Base-by-base conservation (phyloP, 2,329 filamentous ascomycete genomes). In the Talaromyces islandicus region DNA sequence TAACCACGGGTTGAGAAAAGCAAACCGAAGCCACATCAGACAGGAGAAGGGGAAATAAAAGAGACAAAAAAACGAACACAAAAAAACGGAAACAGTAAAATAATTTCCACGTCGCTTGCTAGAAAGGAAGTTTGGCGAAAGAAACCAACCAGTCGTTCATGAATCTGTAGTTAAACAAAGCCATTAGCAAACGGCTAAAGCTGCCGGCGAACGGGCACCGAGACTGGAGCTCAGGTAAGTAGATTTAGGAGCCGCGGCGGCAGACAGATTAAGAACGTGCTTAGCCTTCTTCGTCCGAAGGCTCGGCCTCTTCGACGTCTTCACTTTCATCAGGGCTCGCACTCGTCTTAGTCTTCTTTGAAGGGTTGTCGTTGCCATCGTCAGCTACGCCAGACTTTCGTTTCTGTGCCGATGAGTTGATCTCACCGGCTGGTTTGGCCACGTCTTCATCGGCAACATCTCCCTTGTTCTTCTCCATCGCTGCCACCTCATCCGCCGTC, bases 401-500 rank as follows among this genome's bases (percentile, higher is more conserved):
- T 69, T 84, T 84, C 62, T 76, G 75, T 35, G 73, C 73, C 51
- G 71, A 72, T 57, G 71, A 69, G 56, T 67, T 65, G 58, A 68
- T 74, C 60, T 73, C 73, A 17, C 71, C 70, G 38, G 66, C 57
- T 30, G 71, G 62, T 62, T 71, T 74, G 30, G 64, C 65, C 43
- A 64, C 64, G 55, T 64, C 59, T 35, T 66, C 68, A 53, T 71
- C 72, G 43, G 66, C 67, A 59, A 68, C 68, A 64, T 72, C 41
- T 21, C 56, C 58, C 68, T 84, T 84, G 54, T 81, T 83, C 67
- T 86, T 85, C 70, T 96, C 92, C 80, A 96, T 92, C 56, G 89
- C 88, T 6, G 92, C 91, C 4, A 97, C 92, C 74, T 99, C 94
- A 60, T 97, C 94, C 1, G 94, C 93, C 0, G 94, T 99, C 73